These are phyloP conservation scores for Eucalyptus tenuipes DNA, from an alignment of 345 rosid species.

Conservation along the genomic window DNA sequence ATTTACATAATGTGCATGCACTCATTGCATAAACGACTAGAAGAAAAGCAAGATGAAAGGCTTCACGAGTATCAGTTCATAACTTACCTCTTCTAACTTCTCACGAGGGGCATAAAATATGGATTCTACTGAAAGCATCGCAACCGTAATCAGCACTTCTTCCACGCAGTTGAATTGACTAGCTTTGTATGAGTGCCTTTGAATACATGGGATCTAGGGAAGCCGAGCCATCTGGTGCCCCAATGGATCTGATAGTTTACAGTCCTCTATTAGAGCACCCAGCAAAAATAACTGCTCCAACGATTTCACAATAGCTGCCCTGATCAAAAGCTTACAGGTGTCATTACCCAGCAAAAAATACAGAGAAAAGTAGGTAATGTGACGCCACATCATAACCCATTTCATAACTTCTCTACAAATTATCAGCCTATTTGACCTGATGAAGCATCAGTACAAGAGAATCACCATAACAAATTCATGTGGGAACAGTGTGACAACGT, in stretches of 20 bases:
- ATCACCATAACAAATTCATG: background rate
- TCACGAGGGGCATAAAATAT: conserved; percentile 74
- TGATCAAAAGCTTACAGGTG: conserved; percentile 15
- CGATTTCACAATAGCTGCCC: conserved; percentile 68
- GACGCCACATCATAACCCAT: background rate
- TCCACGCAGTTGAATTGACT: conserved; percentile 78
- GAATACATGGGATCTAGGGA: conserved; percentile 87
- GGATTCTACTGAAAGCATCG: conserved; percentile 87
- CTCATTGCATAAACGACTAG: background rate
- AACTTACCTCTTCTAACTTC: conserved; percentile 61
- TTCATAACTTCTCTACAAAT: background rate
- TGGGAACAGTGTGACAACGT: background rate
- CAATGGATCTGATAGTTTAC: conserved; percentile 65
- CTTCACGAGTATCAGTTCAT: background rate
- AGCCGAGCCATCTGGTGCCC: conserved; percentile 93
- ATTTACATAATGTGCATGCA: background rate
- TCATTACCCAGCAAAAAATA: background rate
- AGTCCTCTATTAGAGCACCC: conserved; percentile 84
- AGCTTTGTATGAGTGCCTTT: conserved; percentile 71
- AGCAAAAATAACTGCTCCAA: conserved; percentile 68
- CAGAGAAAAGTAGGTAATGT: background rate
- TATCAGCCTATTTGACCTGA: background rate
- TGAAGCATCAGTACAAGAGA: background rate
- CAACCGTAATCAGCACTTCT: conserved; percentile 89
- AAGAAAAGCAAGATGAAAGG: background rate